phyloP scores from a whole-genome alignment of 257 asterid species.

The Nicotiana paniculata region DNA sequence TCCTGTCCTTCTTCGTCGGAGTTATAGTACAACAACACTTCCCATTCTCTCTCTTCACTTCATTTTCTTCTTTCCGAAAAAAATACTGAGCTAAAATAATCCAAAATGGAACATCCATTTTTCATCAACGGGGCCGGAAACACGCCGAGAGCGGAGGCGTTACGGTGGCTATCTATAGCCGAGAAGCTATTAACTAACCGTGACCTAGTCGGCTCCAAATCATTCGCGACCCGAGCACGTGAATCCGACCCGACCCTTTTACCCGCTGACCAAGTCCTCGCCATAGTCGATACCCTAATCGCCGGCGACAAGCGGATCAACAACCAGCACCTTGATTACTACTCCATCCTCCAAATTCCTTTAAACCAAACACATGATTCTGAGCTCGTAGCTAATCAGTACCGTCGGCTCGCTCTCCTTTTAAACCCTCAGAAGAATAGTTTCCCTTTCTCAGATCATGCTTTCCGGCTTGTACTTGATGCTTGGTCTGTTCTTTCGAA shows the following conservation, averaged over 20 bases:
- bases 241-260: conserved; percentile 78
- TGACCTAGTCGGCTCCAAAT: conserved; percentile 73
- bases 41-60: background rate
- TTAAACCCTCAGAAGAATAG: conserved; percentile 70
- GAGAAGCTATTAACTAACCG: conserved; percentile 85
- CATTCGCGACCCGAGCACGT: conserved; percentile 86
- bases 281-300: conserved; percentile 77
- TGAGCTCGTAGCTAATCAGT: conserved; percentile 58
- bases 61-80: background rate
- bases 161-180: conserved; percentile 74
- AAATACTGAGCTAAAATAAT: background rate
- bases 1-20: background rate
- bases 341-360: conserved; percentile 65
- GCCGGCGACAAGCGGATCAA: conserved; percentile 79
- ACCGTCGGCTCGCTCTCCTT: conserved; percentile 48
- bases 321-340: conserved; percentile 56
- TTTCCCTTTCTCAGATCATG: conserved; percentile 72
- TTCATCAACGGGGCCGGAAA: conserved; percentile 44
- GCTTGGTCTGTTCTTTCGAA: conserved; percentile 85
- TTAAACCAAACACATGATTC: conserved; percentile 56
- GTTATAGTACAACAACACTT: background rate
- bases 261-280: conserved; percentile 75
- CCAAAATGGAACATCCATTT: conserved; percentile 71
- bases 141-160: conserved; percentile 72
- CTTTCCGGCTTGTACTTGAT: conserved; percentile 62